Evolutionary conservation across 2,329 filamentous ascomycete species (phyloP).

Genomic region (Monosporascus sp.): DNA sequence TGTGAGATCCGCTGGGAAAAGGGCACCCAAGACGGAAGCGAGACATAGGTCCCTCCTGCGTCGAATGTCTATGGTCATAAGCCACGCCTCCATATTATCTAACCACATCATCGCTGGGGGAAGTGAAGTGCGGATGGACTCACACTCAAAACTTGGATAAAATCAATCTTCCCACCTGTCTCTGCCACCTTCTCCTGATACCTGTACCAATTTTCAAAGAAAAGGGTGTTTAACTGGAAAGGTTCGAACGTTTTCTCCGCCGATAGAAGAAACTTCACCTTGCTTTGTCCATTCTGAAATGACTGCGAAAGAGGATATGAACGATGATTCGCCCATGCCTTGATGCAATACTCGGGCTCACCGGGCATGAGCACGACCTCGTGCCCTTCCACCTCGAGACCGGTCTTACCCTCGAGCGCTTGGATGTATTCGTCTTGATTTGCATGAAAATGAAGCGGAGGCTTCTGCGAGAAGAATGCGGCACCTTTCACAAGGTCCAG

Average conservation of each 20-base stretch:
- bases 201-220: constrained; percentile 5
- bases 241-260: background rate
- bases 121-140: too few species aligned
- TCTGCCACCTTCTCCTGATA: constrained; percentile 1
- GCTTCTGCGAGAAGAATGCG: background rate
- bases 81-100: too few species aligned
- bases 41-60: too few species aligned
- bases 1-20: too few species aligned
- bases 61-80: too few species aligned
- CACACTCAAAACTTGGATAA: constrained; percentile 2
- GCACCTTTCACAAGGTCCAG: background rate
- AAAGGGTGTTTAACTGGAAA: background rate
- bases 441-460: constrained; percentile 1
- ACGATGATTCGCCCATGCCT: background rate
- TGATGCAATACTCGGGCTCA: background rate
- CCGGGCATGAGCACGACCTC: background rate
- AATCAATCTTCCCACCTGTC: background rate
- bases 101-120: too few species aligned
- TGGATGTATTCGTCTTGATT: constrained; percentile 1
- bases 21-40: too few species aligned
- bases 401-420: background rate
- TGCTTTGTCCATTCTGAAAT: background rate
- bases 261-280: background rate
- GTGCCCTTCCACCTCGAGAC: background rate
- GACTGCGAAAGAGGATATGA: background rate